Percentiles rank a stretch among this genome's conserved stretches.
Evolutionary conservation across 805 yeast species (phyloP).

Genomic region (Wickerhamomyces bisporus): DNA sequence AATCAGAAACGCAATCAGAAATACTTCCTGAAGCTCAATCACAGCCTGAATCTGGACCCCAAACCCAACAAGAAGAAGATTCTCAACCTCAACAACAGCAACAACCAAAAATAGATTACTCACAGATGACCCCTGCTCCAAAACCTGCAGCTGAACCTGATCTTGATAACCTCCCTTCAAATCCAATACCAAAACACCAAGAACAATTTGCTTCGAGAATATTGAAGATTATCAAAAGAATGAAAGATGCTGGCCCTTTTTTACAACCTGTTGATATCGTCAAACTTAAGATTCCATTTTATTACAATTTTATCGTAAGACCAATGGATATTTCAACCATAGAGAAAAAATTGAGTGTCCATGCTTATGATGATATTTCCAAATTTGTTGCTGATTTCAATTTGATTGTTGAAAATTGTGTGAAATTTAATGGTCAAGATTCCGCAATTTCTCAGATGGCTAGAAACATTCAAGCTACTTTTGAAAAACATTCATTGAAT

Average conservation of each 20-base stretch:
- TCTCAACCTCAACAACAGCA: background rate
- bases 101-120: constrained; percentile 2
- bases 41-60: too few species aligned
- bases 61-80: background rate
- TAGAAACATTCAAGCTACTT: constrained; percentile 81
- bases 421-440: constrained; percentile 77
- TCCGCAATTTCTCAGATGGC: constrained; percentile 90
- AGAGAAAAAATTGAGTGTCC: constrained; percentile 66
- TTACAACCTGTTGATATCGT: constrained; percentile 84
- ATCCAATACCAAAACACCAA: constrained; percentile 81
- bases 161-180: constrained; percentile 56
- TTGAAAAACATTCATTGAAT: constrained; percentile 87
- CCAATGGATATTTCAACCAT: constrained; percentile 96
- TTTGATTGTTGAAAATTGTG: constrained; percentile 79
- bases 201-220: constrained; percentile 71
- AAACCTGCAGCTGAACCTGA: constrained; percentile 72
- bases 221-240: constrained; percentile 79
- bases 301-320: constrained; percentile 71
- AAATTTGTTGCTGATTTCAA: constrained; percentile 75
- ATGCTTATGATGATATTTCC: constrained; percentile 68
- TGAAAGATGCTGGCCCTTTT: constrained; percentile 91
- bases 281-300: constrained; percentile 84
- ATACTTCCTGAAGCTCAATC: too few species aligned
- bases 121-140: constrained; percentile 55
- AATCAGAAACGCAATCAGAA: too few species aligned